A percentile compares a stretch with the other conserved stretches of the same genome.
Evolutionary conservation across 768 basidiomycete genomes (phyloP).

Genomic region (Crepidotus variabilis): DNA sequence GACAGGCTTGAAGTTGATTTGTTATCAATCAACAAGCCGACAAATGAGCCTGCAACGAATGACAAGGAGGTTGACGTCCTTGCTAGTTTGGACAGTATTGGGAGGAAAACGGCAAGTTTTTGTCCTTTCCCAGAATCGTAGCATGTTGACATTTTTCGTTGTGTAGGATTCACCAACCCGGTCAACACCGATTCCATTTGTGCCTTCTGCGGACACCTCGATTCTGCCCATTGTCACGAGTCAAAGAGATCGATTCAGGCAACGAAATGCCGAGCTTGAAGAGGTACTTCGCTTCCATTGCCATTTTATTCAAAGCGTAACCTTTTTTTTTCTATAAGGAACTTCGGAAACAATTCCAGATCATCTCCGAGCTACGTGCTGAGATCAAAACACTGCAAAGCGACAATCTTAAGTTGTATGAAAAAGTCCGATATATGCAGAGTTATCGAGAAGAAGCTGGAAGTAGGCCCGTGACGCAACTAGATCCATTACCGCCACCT

Average conservation of each 20-base stretch:
- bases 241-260: constrained; percentile 96
- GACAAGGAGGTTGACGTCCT: constrained; percentile 51
- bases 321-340: constrained; percentile 47
- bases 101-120: constrained; percentile 46
- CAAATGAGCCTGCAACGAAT: constrained; percentile 25
- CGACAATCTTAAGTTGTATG: constrained; percentile 97
- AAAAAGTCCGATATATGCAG: constrained; percentile 99
- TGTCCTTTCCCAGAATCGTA: neutral
- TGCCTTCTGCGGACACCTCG: constrained; percentile 80
- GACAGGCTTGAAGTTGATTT: constrained; percentile 93
- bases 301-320: neutral
- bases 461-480: constrained; percentile 55
- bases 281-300: constrained; percentile 49
- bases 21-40: constrained; percentile 70
- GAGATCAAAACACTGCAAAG: constrained; percentile 91
- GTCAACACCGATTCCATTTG: constrained; percentile 66
- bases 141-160: neutral
- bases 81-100: constrained; percentile 64
- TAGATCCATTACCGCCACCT: constrained; percentile 60
- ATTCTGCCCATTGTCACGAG: constrained; percentile 98
- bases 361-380: constrained; percentile 87
- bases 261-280: constrained; percentile 95
- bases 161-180: constrained; percentile 36
- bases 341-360: constrained; percentile 91
- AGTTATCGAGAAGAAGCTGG: constrained; percentile 81